Conservation (phyloP, 768 basidiomycete genomes). For the Podaxis sp. region DNA sequence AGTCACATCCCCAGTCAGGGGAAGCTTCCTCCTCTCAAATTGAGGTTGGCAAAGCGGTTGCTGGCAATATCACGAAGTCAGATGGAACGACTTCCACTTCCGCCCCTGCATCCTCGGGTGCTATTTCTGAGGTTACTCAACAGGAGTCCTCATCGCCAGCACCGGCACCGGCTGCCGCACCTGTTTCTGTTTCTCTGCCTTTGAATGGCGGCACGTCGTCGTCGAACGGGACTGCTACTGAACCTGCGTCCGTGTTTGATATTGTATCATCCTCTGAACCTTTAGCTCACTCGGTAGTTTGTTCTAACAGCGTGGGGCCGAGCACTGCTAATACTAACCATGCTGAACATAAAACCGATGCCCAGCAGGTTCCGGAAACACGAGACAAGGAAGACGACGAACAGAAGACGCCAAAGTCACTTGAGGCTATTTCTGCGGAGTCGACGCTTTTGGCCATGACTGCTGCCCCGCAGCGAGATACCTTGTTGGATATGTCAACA, state of each 20-base stretch:
- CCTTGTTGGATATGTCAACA: not conserved
- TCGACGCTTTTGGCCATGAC: slow-evolving; percentile 47
- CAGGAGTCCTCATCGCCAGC: slow-evolving; percentile 4
- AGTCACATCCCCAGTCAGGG: slow-evolving; percentile 15
- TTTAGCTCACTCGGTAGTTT: slow-evolving; percentile 33
- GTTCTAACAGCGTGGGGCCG: slow-evolving; percentile 35
- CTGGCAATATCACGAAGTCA: slow-evolving; percentile 9
- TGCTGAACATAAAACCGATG: slow-evolving; percentile 37
- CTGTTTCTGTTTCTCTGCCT: slow-evolving; percentile 10
- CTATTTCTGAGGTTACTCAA: not conserved
- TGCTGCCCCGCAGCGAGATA: slow-evolving; percentile 24
- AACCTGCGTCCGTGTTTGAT: slow-evolving; percentile 49
- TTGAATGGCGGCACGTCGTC: not conserved
- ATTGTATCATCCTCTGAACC: slow-evolving; percentile 29
- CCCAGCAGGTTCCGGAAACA: slow-evolving; percentile 27
- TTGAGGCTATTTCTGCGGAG: slow-evolving; percentile 43
- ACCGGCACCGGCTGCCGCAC: not conserved
- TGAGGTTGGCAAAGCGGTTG: slow-evolving; percentile 12
- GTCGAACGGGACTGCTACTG: slow-evolving; percentile 22
- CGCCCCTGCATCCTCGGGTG: not conserved
- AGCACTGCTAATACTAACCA: slow-evolving; percentile 38
- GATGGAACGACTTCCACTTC: slow-evolving; percentile 7
- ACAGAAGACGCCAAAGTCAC: slow-evolving; percentile 23
- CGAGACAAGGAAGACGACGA: not conserved
- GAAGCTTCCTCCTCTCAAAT: slow-evolving; percentile 23